Base-by-base conservation (phyloP, 2,329 filamentous ascomycete genomes). In the Phoma sp. region DNA sequence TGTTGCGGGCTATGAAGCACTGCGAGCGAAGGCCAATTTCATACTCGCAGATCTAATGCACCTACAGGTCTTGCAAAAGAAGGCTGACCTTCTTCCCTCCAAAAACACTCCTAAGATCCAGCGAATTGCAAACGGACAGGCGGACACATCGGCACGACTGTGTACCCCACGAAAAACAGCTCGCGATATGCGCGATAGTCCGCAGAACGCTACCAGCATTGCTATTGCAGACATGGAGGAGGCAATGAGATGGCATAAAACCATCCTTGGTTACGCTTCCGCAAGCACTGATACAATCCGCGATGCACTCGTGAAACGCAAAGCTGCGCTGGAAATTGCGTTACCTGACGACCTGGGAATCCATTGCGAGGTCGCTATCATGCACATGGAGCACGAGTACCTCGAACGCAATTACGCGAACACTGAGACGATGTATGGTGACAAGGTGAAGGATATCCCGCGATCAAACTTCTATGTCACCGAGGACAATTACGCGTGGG, bases 401-500 rank as follows among this genome's bases (percentile, higher is more conserved):
- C 58, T 76, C 19, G 51, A 65, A 9, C 67, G 63, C n/a, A 69
- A 64, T 21, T 76, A 76, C 49, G 64, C 62, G 38, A 76, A 77
- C 44, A 59, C 62, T 7, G 68, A 73, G 33, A 76, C 74, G 2
- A 75, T 77, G 74, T 57, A 69, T 3, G 65, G 62, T 7, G 69
- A 74, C 32, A 46, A 57, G 7, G 52, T 76, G 15, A 68, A 64
- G 36, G 68, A 71, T 15, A 76, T 77, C 7, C 64, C 68, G 7
- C 60, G 74, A 35, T 61, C 62, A 13, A 70, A 74, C 21, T 75
- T 77, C 53, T 73, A 69, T 35, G 72, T 70, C 27, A 76, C 72
- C 0, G 74, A 76, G 32, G 74, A 77, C 52, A 72, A 72, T n/a
- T 77, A 75, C 48, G 74, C 74, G 7, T 77, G 75, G 75, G 71